Evolutionary conservation across 73 alveolate species (phyloP).

Genomic region (Loxodes magnus): DNA sequence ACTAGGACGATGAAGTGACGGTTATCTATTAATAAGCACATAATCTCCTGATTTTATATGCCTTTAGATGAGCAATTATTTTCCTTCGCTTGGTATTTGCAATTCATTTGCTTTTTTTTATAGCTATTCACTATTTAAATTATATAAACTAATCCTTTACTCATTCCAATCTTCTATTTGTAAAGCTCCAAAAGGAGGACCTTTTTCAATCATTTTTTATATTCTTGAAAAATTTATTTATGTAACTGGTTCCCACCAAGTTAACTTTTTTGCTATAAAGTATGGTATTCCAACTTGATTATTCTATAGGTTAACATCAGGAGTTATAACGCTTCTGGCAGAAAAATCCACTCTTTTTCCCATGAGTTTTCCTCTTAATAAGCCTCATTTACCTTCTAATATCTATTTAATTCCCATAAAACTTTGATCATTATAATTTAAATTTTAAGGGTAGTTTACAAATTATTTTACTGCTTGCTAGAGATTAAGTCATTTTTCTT

Average conservation of each 20-base stretch:
- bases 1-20: constrained; percentile 97
- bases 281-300: constrained; percentile 95
- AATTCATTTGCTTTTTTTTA: constrained; percentile 72
- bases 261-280: constrained; percentile 89
- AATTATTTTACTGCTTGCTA: constrained; percentile 78
- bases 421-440: constrained; percentile 83
- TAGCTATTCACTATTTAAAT: constrained; percentile 56
- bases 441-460: constrained; percentile 83
- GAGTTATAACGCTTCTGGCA: constrained; percentile 97
- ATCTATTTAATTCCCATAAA: constrained; percentile 89
- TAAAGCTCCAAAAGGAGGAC: constrained; percentile 91
- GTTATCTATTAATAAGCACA: constrained; percentile 93
- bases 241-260: constrained; percentile 91
- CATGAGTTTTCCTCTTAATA: constrained; percentile 99
- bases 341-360: constrained; percentile 99
- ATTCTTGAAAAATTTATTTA: constrained; percentile 18
- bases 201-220: constrained; percentile 15
- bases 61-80: constrained; percentile 30
- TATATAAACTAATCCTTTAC: constrained; percentile 60
- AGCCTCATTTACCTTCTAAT: constrained; percentile 95
- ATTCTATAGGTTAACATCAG: constrained; percentile 95
- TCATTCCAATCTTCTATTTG: constrained; percentile 68
- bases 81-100: constrained; percentile 39
- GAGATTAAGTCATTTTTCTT: constrained; percentile 64
- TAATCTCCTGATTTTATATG: constrained; percentile 93